Evolutionary conservation across 163 green algal genomes (phyloP), one percentile per base, ranked within the genome.

Genomic region (Scenedesmus sp.): DNA sequence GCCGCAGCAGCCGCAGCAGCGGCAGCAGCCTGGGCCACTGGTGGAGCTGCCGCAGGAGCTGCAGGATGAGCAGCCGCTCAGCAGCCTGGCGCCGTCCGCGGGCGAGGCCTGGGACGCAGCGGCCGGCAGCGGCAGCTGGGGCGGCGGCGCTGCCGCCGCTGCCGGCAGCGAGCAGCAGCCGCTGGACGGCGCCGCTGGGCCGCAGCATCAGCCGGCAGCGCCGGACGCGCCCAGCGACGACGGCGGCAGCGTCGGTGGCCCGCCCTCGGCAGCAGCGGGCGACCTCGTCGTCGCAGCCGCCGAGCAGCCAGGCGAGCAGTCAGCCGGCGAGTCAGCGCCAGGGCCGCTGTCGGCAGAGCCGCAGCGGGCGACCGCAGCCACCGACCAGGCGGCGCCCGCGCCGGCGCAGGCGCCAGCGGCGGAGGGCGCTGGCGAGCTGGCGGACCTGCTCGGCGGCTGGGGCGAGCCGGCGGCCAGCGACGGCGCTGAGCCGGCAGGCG

Each of bases 381-480:
- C n/a, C n/a, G n/a, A n/a, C n/a, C n/a, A n/a, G n/a, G n/a, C n/a
- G 54, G 26, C 54, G 24, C 54, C 22, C 5, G 22, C 17, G 44
- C n/a, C 24, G 31, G 13, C 17, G 26, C 24, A 15, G 14, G 45
- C 22, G 33, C 15, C 45, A 66, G 31, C 18, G 31, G 17, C 33
- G 20, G n/a, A 14, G 39, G 4, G 15, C 17, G 58, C 11, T 3
- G 45, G 11, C 20, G 10, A 34, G 56, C 6, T 31, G 29, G 22
- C 15, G 26, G 65, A 74, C 65, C 20, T 74, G 47, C 47, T 74
- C 28, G 65, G 65, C 29, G 65, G 47, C 29, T 74, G 65, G 65
- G 47, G 26, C 26, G 22, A 47, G n/a, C n/a, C n/a, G n/a, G n/a
- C n/a, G n/a, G n/a, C n/a, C n/a, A n/a, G n/a, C n/a, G n/a, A 47